Conservation (phyloP, 192 early-diverging fungal genomes). For the Gryganskiella cystojenkinii region DNA sequence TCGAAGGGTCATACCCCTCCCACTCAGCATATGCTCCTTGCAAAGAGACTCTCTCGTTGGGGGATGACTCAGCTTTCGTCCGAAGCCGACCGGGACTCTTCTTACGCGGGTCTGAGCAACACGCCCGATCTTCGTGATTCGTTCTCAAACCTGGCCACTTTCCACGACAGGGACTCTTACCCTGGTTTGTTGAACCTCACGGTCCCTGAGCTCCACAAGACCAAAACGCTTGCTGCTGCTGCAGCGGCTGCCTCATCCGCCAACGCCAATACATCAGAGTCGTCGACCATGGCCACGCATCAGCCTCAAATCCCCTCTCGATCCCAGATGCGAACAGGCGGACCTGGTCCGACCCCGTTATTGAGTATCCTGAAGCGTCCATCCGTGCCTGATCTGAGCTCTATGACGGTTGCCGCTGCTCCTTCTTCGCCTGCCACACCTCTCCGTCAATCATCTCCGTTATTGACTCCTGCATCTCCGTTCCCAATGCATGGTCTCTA, state of each 20-base stretch:
- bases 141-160: neutral
- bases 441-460: too few species aligned
- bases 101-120: constrained; percentile 1
- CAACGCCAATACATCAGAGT: too few species aligned
- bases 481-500: too few species aligned
- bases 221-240: neutral
- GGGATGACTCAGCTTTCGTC: constrained; percentile 46
- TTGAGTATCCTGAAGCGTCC: constrained; percentile 15
- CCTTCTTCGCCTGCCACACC: too few species aligned
- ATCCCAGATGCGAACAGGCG: neutral
- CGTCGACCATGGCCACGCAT: neutral
- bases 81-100: constrained; percentile 33
- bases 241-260: neutral
- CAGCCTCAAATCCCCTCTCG: neutral
- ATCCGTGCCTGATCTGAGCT: constrained; percentile 7
- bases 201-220: neutral
- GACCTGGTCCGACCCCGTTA: neutral
- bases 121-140: constrained; percentile 5
- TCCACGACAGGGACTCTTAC: constrained; percentile 9
- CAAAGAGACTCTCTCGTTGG: constrained; percentile 15
- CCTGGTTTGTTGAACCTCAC: neutral
- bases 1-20: too few species aligned
- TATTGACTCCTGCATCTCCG: too few species aligned
- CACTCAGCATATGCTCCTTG: neutral
- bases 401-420: neutral